These are phyloP conservation scores for Colletotrichum coccodes DNA, from an alignment of 2,329 filamentous ascomycete species.

Conservation along the genomic window DNA sequence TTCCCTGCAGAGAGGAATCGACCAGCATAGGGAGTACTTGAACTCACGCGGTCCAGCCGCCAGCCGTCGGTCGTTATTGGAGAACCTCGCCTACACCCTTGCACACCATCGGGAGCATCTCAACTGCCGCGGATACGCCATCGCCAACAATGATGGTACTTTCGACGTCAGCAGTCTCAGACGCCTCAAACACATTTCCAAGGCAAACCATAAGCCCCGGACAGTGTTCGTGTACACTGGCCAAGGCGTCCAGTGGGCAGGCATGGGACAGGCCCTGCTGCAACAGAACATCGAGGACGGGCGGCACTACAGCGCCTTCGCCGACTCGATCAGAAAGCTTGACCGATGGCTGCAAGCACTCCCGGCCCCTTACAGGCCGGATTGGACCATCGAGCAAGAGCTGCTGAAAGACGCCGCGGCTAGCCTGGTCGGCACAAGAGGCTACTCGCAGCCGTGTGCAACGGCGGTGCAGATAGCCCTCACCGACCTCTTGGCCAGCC, in stretches of 20 bases:
- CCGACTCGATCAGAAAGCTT: conserved; percentile 17
- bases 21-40: background rate
- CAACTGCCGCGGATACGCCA: background rate
- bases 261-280: conserved; percentile 49
- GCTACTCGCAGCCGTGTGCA: conserved; percentile 36
- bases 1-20: background rate
- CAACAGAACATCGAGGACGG: background rate
- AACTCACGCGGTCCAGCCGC: no score
- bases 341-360: background rate
- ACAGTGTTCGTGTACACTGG: conserved; percentile 49
- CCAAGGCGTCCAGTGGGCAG: conserved; percentile 55
- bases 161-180: no score
- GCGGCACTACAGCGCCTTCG: no score
- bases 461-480: conserved; percentile 51
- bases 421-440: background rate
- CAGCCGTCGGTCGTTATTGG: background rate
- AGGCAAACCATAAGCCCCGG: conserved; percentile 37
- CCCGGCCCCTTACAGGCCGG: no score
- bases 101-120: background rate
- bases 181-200: no score
- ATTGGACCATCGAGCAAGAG: background rate
- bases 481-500: conserved; percentile 47
- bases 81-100: background rate
- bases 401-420: background rate
- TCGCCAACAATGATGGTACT: conserved; percentile 8